A percentile compares a stretch with the other conserved stretches of the same genome.
Conservation (phyloP, 371 early-diverging fungal species). For the Apophysomyces variabilis region DNA sequence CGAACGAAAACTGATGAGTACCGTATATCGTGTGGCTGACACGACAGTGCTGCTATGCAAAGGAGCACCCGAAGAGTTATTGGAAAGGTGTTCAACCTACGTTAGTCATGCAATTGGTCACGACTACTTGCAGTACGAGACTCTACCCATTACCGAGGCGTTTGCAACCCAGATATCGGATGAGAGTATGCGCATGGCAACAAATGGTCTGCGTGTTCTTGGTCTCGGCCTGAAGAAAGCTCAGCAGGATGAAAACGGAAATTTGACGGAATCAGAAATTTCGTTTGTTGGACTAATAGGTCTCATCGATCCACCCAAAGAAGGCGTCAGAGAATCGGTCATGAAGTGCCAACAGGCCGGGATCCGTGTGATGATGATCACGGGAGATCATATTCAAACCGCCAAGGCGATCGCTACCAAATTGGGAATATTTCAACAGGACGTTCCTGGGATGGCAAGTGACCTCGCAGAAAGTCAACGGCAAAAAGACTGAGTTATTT, state of each 20-base stretch:
- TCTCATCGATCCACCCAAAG: slow-evolving; percentile 91
- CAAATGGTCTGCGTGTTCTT: slow-evolving; percentile 73
- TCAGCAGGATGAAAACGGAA: not conserved
- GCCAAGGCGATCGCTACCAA: slow-evolving; percentile 80
- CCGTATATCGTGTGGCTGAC: slow-evolving; percentile 52
- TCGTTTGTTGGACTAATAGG: slow-evolving; percentile 90
- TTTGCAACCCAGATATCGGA: slow-evolving; percentile 73
- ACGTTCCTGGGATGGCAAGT: slow-evolving; percentile 48
- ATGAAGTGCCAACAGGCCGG: slow-evolving; percentile 88
- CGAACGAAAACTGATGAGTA: slow-evolving; percentile 92
- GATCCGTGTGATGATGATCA: slow-evolving; percentile 91
- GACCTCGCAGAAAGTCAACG: slow-evolving; percentile 13
- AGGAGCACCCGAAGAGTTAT: slow-evolving; percentile 90
- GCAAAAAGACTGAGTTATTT: not conserved
- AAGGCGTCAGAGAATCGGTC: slow-evolving; percentile 78
- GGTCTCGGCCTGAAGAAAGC: slow-evolving; percentile 55
- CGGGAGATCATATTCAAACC: slow-evolving; percentile 91
- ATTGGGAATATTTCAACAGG: slow-evolving; percentile 79
- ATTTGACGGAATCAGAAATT: slow-evolving; percentile 54
- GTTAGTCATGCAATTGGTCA: slow-evolving; percentile 21
- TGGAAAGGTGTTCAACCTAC: slow-evolving; percentile 69
- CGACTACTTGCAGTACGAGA: not conserved
- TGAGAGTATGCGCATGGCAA: slow-evolving; percentile 79
- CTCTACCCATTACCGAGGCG: slow-evolving; percentile 59
- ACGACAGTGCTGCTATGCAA: slow-evolving; percentile 71